Evolutionary conservation across 1,284 basidiomycete genomes (phyloP), one percentile per base, ranked within the genome.

Genomic region (Peniophora sp.): DNA sequence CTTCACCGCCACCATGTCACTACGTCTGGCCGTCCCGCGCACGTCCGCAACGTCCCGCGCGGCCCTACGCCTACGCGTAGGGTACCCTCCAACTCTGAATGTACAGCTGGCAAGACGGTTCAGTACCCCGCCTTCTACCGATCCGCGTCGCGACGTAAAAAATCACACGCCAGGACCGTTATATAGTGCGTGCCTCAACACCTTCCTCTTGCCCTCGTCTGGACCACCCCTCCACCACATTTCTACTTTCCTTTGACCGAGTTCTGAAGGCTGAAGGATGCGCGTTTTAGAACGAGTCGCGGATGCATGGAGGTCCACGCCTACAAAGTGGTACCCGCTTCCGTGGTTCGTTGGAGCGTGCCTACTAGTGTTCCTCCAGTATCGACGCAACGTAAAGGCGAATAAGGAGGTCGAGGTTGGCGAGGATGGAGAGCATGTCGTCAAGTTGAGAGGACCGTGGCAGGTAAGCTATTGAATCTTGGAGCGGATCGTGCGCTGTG

Each of bases 301-400:
- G 39, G 65, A 81, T 56, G 92, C 92, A 22, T 97, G 94, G 93
- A 82, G 77, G 2, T 76, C 85, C 58, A 97, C 95, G 0, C 92
- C 91, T 1, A 92, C 89, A 49, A 90, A 85, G 67, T 99, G 96
- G 96, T 95, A 94, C 59, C 95, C 96, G 9, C 81, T 99, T 44
- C 96, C 96, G 14, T 72, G 97, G 53, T 90, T 92, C 14, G 85
- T 97, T 32, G 94, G 94, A 38, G 93, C 91, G 2, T 77, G 95
- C 24, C 77, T 96, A 22, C 83, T 97, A 44, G 81, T 94, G 53
- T 82, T 81, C 46, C 75, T 97, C 22, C 89, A 94, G 64, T 93
- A 86, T 59, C 76, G 85, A 45, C 85, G 83, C 61, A 79, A 81
- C 32, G 68, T 70, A 22, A 63, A 70, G 52, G 68, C 70, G 23